Evolutionary conservation across 1,139 yeast genomes (phyloP).

Genomic region (Geotrichum fermentans): DNA sequence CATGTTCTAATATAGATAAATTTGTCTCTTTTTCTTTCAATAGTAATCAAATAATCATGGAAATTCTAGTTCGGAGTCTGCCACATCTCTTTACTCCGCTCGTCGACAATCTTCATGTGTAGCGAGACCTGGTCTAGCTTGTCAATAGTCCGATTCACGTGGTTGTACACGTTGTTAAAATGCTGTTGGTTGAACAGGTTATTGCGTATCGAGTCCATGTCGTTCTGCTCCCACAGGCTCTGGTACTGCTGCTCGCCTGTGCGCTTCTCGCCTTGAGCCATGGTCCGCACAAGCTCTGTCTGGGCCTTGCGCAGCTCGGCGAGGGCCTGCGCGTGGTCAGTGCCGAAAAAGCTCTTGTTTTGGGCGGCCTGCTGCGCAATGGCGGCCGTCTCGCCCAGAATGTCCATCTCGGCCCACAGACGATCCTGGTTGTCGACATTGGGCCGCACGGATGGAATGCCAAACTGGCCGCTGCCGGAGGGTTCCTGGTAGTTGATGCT

Average conservation of each 20-base stretch:
- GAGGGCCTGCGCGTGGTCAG: conserved; percentile 54
- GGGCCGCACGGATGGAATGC: conserved; percentile 35
- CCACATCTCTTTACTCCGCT: conserved; percentile 35
- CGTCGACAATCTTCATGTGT: conserved; percentile 38
- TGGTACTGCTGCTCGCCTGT: conserved; percentile 27
- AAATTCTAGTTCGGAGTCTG: conserved; percentile 17
- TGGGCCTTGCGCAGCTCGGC: conserved; percentile 56
- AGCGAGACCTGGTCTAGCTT: conserved; percentile 43
- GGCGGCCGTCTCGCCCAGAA: conserved; percentile 70
- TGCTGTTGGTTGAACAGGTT: conserved; percentile 44
- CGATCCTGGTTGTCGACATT: conserved; percentile 51
- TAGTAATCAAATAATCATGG: no score
- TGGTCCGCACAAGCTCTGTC: conserved; percentile 51
- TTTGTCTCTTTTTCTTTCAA: no score
- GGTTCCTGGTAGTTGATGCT: background rate
- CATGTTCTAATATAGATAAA: conserved; percentile 13
- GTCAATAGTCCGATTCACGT: conserved; percentile 41
- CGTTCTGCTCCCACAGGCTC: conserved; percentile 35
- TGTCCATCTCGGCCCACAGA: conserved; percentile 85
- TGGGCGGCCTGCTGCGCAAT: conserved; percentile 54
- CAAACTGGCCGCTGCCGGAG: conserved; percentile 7
- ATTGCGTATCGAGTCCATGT: conserved; percentile 34
- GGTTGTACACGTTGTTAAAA: conserved; percentile 40
- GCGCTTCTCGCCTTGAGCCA: conserved; percentile 40
- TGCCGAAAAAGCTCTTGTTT: conserved; percentile 59